Conservation (phyloP, 106 monocot genomes). For the Allium fistulosum region DNA sequence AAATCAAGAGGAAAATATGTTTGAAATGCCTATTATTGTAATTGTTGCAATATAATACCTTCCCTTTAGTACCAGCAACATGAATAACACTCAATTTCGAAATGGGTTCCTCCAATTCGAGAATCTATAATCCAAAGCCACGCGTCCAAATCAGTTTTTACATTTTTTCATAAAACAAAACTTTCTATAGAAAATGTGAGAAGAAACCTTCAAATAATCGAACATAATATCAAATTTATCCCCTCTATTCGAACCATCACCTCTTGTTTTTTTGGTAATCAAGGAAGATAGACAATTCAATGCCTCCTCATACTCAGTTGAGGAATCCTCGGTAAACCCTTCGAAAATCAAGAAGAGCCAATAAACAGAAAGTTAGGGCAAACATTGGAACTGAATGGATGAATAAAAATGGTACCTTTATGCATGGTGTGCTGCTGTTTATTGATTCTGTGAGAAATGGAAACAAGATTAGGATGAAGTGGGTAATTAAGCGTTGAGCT, state of each 20-base stretch:
- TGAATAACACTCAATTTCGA: slow-evolving; percentile 69
- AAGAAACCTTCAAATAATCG: slow-evolving; percentile 59
- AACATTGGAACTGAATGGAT: not conserved
- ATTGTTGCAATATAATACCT: slow-evolving; percentile 29
- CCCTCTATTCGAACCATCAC: slow-evolving; percentile 53
- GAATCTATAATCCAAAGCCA: slow-evolving; percentile 28
- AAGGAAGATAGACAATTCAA: slow-evolving; percentile 70
- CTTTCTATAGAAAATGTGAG: not conserved
- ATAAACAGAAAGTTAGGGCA: no score
- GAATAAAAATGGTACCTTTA: not conserved
- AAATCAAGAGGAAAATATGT: not conserved
- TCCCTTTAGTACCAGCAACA: slow-evolving; percentile 94
- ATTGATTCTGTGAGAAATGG: no score
- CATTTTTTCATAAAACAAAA: not conserved
- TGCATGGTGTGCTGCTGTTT: not conserved
- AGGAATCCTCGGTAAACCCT: not conserved
- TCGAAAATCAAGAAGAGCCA: no score
- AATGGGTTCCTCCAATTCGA: slow-evolving; percentile 67
- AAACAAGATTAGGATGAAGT: no score
- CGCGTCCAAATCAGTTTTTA: not conserved
- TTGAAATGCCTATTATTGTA: not conserved
- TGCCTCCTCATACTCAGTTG: slow-evolving; percentile 60
- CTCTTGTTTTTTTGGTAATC: slow-evolving; percentile 57
- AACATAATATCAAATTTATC: slow-evolving; percentile 64
- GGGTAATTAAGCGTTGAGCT: no score